Conservation (phyloP, 1,284 basidiomycete species). For the Puccinia polysora region DNA sequence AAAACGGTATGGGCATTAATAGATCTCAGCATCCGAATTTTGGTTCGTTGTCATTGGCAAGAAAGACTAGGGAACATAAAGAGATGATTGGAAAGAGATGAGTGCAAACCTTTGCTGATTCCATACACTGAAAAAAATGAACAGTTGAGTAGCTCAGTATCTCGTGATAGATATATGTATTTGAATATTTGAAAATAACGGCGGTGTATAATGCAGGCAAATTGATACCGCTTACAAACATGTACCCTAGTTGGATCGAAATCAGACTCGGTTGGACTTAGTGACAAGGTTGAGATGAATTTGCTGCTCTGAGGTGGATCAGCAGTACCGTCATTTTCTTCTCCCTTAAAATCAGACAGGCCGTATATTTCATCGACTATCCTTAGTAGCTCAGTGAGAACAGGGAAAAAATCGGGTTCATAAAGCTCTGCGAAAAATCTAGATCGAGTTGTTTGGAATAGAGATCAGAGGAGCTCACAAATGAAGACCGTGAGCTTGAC, state of each 20-base stretch:
- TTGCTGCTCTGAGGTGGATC: neutral
- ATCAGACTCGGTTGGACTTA: neutral
- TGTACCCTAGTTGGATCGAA: conserved; percentile 3
- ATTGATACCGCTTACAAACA: neutral
- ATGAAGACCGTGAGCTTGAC: conserved; percentile 33
- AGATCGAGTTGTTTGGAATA: too few relatives aligned
- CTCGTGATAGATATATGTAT: too few relatives aligned
- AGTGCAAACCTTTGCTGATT: conserved; percentile 5
- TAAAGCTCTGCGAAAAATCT: neutral
- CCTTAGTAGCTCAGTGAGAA: neutral
- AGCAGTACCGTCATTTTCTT: neutral
- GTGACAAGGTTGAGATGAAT: conserved; percentile 2
- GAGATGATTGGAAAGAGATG: neutral
- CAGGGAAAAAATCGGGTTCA: neutral
- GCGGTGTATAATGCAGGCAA: neutral
- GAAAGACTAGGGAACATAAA: neutral
- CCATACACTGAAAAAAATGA: conserved; percentile 7
- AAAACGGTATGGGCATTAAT: neutral
- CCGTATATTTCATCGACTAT: conserved; percentile 37
- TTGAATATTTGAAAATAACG: too few relatives aligned
- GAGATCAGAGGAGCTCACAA: conserved; percentile 3
- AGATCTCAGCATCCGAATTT: too few relatives aligned
- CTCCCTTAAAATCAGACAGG: conserved; percentile 23
- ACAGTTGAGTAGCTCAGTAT: neutral
- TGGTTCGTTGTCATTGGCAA: too few relatives aligned